Percentiles rank a stretch among this genome's conserved stretches.
Evolutionary conservation across 2,329 filamentous ascomycete species (phyloP).

Genomic region (Xylaria sp.): DNA sequence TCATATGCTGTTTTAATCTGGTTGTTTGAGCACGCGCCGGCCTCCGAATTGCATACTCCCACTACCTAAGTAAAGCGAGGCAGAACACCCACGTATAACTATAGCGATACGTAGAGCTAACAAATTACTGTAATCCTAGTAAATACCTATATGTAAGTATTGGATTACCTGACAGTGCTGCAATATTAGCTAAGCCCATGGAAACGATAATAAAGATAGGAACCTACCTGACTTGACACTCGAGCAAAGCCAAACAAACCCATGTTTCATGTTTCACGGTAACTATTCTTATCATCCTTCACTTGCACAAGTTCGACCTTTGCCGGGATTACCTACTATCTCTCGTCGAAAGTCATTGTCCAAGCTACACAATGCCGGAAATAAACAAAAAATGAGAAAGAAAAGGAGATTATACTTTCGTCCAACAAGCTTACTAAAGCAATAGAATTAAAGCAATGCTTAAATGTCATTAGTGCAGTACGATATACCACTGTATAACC

Average conservation of each 20-base stretch:
- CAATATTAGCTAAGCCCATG: slow-evolving; percentile 4
- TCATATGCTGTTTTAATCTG: neutral
- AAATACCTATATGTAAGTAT: too few species aligned
- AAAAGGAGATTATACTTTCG: neutral
- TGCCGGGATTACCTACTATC: neutral
- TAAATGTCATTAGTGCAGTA: neutral
- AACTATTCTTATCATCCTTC: neutral
- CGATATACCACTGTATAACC: neutral
- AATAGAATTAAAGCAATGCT: neutral
- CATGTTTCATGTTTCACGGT: neutral
- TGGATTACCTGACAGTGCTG: neutral
- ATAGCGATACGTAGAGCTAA: neutral
- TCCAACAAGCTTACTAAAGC: neutral
- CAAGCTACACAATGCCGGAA: neutral
- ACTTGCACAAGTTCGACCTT: neutral
- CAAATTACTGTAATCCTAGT: slow-evolving; percentile 3
- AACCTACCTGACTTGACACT: neutral
- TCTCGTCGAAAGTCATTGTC: neutral
- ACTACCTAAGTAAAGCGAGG: neutral
- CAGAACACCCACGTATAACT: neutral
- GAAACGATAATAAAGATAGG: slow-evolving; percentile 1
- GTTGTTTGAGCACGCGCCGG: neutral
- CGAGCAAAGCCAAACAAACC: neutral
- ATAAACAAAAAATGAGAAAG: neutral
- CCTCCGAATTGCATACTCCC: neutral